Percentiles rank a stretch among this genome's conserved stretches.
These are phyloP conservation scores for Plasmodium falciparum DNA, from an alignment of 169 alveolate genomes.

Conservation along the genomic window DNA sequence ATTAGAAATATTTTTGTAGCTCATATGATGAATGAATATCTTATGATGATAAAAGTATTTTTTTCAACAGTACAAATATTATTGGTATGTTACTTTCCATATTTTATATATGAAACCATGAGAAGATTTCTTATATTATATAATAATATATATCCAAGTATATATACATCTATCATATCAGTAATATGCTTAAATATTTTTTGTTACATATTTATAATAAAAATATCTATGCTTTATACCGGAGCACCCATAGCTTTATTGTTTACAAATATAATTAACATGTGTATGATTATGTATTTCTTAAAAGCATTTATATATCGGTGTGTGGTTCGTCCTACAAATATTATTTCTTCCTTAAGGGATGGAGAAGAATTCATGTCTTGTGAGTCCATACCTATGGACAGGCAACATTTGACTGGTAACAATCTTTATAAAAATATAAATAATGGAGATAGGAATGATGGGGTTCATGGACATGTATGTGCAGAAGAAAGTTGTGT, in stretches of 20 bases:
- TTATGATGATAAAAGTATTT: conserved; percentile 7
- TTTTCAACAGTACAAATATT: conserved; percentile 27
- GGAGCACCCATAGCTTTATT: conserved; percentile 24
- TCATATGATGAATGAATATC: neutral
- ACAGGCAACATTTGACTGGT: no score
- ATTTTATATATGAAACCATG: conserved; percentile 26
- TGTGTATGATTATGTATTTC: conserved; percentile 6
- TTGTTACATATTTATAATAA: conserved; percentile 25
- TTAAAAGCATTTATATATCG: conserved; percentile 1
- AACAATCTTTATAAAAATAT: no score
- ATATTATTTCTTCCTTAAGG: no score
- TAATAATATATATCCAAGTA: conserved; percentile 39
- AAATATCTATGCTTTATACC: conserved; percentile 5
- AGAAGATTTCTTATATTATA: conserved; percentile 36
- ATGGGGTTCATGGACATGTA: no score
- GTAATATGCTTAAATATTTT: conserved; percentile 24
- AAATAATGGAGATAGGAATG: no score
- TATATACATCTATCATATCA: conserved; percentile 39
- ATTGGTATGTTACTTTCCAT: conserved; percentile 25
- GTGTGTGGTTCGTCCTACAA: no score
- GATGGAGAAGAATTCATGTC: no score
- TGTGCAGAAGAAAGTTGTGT: no score
- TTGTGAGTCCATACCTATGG: no score
- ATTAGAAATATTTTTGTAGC: neutral
- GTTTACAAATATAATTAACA: conserved; percentile 14